Evolutionary conservation across 2,329 filamentous ascomycete genomes (phyloP).

Genomic region (Dactylonectria estremocensis): DNA sequence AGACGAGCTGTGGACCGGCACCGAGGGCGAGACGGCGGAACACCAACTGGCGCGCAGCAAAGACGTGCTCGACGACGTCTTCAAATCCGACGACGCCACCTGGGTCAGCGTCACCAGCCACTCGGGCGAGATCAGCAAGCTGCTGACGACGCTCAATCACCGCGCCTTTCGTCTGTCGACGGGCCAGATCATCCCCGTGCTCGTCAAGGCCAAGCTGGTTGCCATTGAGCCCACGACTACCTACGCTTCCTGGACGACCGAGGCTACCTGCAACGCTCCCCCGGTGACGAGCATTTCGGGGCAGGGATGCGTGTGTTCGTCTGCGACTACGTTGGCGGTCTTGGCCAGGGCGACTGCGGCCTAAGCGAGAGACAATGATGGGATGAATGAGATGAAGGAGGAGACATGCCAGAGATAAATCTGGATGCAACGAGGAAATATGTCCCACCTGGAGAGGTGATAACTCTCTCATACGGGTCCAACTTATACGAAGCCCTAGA

Average conservation of each 20-base stretch:
- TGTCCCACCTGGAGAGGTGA: not conserved
- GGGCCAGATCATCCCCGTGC: slow-evolving; percentile 77
- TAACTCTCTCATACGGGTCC: not conserved
- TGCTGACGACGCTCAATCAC: slow-evolving; percentile 72
- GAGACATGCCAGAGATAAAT: not conserved
- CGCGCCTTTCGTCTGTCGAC: slow-evolving; percentile 75
- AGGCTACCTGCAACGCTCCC: slow-evolving; percentile 61
- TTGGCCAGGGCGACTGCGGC: slow-evolving; percentile 34
- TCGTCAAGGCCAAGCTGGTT: slow-evolving; percentile 71
- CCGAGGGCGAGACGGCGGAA: slow-evolving; percentile 58
- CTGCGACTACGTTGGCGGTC: slow-evolving; percentile 35
- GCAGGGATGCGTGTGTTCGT: slow-evolving; percentile 60
- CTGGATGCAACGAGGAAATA: not conserved
- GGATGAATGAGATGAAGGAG: not conserved
- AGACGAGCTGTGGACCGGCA: slow-evolving; percentile 62
- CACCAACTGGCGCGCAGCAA: slow-evolving; percentile 67
- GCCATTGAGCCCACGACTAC: slow-evolving; percentile 46
- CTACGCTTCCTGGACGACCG: slow-evolving; percentile 54
- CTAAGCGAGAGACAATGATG: not conserved
- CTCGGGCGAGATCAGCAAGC: slow-evolving; percentile 68
- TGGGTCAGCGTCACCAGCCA: slow-evolving; percentile 75
- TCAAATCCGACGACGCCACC: slow-evolving; percentile 65
- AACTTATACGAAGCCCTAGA: not conserved
- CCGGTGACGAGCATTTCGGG: slow-evolving; percentile 60
- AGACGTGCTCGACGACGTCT: slow-evolving; percentile 70